phyloP scores from a whole-genome alignment of 805 yeast genomes.

The Barnettozyma botsteinii region DNA sequence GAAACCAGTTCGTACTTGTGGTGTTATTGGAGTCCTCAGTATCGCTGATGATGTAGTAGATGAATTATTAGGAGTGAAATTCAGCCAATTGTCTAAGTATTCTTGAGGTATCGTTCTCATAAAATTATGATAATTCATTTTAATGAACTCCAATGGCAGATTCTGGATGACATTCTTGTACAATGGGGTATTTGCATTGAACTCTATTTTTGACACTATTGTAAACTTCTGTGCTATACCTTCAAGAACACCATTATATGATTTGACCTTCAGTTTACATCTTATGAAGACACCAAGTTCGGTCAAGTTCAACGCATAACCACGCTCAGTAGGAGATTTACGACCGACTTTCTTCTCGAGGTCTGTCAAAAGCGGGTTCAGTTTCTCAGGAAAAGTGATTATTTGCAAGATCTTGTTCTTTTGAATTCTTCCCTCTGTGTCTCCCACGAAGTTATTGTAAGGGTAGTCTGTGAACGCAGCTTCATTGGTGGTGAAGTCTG shows the following conservation, averaged over 20 bases:
- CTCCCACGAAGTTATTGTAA: slow-evolving; percentile 4
- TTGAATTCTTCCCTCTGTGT: slow-evolving; percentile 1
- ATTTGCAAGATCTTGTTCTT: slow-evolving; percentile 8
- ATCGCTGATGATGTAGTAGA: background rate
- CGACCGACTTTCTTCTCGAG: background rate
- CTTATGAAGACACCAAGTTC: slow-evolving; percentile 10
- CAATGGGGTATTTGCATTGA: background rate
- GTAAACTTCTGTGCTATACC: slow-evolving; percentile 1
- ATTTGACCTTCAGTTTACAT: slow-evolving; percentile 8
- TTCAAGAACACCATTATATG: slow-evolving; percentile 6
- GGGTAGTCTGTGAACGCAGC: background rate
- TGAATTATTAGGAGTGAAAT: background rate
- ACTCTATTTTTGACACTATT: too few relatives aligned
- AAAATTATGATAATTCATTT: too few relatives aligned
- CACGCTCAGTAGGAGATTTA: too few relatives aligned
- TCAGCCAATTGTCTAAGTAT: slow-evolving; percentile 1
- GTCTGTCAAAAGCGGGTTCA: background rate
- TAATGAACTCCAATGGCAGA: too few relatives aligned
- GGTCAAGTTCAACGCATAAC: background rate
- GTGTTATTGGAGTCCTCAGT: too few relatives aligned
- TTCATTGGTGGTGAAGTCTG: slow-evolving; percentile 13
- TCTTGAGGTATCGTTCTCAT: slow-evolving; percentile 5
- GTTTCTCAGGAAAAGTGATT: slow-evolving; percentile 3
- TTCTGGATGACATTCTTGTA: slow-evolving; percentile 5
- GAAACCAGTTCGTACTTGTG: too few relatives aligned